A percentile compares a stretch with the other conserved stretches of the same genome.
Conservation (phyloP, 2,329 filamentous ascomycete species). For the Xylariomycetidae sp. region DNA sequence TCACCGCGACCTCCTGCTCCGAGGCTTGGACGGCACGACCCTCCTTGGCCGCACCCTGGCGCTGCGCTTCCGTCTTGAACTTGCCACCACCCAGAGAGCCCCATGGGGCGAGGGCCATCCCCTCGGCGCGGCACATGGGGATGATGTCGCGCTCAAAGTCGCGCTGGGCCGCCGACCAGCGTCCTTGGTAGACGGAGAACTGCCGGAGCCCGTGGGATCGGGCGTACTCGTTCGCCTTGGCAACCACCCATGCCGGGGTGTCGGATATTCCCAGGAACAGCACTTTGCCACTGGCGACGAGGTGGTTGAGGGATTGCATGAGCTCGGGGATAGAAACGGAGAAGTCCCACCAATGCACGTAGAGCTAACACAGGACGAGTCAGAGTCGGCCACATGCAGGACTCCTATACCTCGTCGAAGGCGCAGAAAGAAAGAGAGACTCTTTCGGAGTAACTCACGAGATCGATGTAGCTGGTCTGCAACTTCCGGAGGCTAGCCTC, state of each 20-base stretch:
- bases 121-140: constrained; percentile 50
- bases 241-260: constrained; percentile 44
- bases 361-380: no score
- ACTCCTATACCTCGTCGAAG: no score
- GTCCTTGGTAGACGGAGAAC: constrained; percentile 59
- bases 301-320: constrained; percentile 15
- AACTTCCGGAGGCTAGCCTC: constrained; percentile 34
- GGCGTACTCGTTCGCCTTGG: constrained; percentile 42
- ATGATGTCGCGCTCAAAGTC: constrained; percentile 57
- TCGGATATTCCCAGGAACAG: constrained; percentile 27
- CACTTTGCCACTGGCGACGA: constrained; percentile 11
- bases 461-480: constrained; percentile 22
- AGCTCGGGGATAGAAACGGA: constrained; percentile 14
- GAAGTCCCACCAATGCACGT: constrained; percentile 16
- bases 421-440: background rate
- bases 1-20: constrained; percentile 4
- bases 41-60: constrained; percentile 1
- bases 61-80: constrained; percentile 9
- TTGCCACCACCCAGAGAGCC: constrained; percentile 35
- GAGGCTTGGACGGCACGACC: constrained; percentile 5
- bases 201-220: constrained; percentile 45
- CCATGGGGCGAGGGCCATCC: constrained; percentile 47
- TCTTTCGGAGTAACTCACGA: constrained; percentile 18
- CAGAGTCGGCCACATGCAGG: no score
- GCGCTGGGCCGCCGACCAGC: constrained; percentile 48